Evolutionary conservation across 2,329 filamentous ascomycete species (phyloP), one percentile per base, ranked within the genome.

Genomic region (Colletotrichum agaves): DNA sequence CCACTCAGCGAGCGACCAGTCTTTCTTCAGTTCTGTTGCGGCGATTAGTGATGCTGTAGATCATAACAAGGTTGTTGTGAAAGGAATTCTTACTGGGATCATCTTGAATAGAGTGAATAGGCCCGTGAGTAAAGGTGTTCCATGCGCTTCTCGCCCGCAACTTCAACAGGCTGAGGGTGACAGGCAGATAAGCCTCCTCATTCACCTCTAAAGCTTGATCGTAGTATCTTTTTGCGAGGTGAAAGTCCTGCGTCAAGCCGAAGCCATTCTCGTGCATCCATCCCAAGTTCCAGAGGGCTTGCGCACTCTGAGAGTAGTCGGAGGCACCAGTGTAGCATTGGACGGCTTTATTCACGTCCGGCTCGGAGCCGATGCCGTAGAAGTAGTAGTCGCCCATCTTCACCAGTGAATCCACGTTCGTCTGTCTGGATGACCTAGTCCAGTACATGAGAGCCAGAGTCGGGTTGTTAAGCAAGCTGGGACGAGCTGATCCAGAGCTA

Each of bases 201-300:
- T 97, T 99, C 0, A 95, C 94, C 75, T 94, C 93, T 33, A 98
- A 82, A 1, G 96, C 95, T 69, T 96, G 87, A 74, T 99, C 96
- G 76, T 99, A 99, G 79, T 94, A 97, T 61, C 96, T 86, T 80
- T 99, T 99, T 2, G 97, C 96, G 63, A 99, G 89, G 75, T 99
- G 96, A 77, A 97, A 99, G 76, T 99, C 96, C 77, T 99, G 96
- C 61, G 92, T 91, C 19, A 98, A 87, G 2, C 94, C 93, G 56
- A 98, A 85, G 7, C 96, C 96, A 75, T 98, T 98, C 80, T 99
- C 96, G 75, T 99, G 94, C 95, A 99, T 98, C 96, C 96, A 99
- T 5, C 96, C 97, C 13, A 99, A 84, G 74, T 99, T 98, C 88
- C 94, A 99, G 64, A 98, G 88, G 13, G 97, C 96, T 79, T 99